These are phyloP conservation scores for Salix purpurea DNA, from an alignment of 345 rosid species.

Conservation along the genomic window DNA sequence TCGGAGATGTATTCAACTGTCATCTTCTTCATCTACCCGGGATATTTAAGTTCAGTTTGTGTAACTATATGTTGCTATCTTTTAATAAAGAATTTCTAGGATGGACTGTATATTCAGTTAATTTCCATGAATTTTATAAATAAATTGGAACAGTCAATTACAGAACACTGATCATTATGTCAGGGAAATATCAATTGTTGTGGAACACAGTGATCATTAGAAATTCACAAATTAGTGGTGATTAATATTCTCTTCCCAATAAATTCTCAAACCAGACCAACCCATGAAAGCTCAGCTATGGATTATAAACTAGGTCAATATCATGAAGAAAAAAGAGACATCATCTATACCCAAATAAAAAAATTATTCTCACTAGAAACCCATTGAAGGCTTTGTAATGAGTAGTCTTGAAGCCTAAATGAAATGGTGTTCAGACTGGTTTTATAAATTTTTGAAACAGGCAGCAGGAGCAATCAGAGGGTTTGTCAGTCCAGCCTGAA, in stretches of 20 bases:
- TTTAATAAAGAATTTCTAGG: neutral
- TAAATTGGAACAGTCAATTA: neutral
- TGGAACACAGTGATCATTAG: conserved; percentile 16
- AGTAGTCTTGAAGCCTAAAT: neutral
- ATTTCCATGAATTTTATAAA: neutral
- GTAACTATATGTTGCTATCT: neutral
- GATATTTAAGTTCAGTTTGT: neutral
- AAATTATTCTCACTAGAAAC: neutral
- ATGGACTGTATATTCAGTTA: neutral
- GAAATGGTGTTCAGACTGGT: neutral
- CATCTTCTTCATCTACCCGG: neutral
- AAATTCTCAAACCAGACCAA: conserved; percentile 20
- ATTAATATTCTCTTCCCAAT: conserved; percentile 16
- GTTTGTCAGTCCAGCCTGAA: conserved; percentile 36
- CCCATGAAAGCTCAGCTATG: neutral
- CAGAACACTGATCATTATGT: neutral
- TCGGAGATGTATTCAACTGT: neutral
- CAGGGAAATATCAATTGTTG: neutral
- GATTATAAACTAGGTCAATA: neutral
- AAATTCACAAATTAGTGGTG: conserved; percentile 19
- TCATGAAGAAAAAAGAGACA: neutral
- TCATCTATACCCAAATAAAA: neutral
- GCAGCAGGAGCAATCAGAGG: conserved; percentile 55
- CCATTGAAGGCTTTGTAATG: neutral
- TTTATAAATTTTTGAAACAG: conserved; percentile 30